A percentile compares a stretch with the other conserved stretches of the same genome.
phyloP scores from a whole-genome alignment of 768 basidiomycete species.

The Lactarius trivialis region DNA sequence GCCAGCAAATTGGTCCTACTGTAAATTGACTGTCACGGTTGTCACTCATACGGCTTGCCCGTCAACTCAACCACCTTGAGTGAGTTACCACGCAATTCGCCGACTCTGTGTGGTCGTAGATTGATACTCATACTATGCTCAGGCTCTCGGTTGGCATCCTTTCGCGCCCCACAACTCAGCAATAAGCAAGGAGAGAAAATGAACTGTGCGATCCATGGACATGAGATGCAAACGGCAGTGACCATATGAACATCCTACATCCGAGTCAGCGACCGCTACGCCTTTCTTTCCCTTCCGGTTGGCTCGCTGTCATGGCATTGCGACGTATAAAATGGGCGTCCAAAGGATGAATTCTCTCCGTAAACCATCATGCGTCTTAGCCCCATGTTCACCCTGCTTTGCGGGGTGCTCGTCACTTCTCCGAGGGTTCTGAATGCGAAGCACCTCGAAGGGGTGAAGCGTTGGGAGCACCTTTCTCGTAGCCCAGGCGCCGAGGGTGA shows the following conservation, averaged over 20 bases:
- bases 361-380: neutral
- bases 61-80: neutral
- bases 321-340: neutral
- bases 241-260: neutral
- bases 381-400: neutral
- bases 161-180: neutral
- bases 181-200: neutral
- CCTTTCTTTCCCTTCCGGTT: neutral
- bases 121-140: neutral
- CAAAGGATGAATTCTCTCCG: neutral
- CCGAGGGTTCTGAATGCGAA: neutral
- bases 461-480: conserved; percentile 9
- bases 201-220: neutral
- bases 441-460: conserved; percentile 2
- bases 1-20: too few species aligned
- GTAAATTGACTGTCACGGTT: too few species aligned
- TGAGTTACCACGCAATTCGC: neutral
- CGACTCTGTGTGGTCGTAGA: neutral
- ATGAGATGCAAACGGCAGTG: neutral
- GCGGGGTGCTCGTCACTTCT: neutral
- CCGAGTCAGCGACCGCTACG: neutral
- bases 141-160: neutral
- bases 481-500: neutral
- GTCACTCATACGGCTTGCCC: too few species aligned
- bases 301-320: neutral